Conservation (phyloP, 225 moss, liverwort and hornwort species). For the Climacium dendroides region DNA sequence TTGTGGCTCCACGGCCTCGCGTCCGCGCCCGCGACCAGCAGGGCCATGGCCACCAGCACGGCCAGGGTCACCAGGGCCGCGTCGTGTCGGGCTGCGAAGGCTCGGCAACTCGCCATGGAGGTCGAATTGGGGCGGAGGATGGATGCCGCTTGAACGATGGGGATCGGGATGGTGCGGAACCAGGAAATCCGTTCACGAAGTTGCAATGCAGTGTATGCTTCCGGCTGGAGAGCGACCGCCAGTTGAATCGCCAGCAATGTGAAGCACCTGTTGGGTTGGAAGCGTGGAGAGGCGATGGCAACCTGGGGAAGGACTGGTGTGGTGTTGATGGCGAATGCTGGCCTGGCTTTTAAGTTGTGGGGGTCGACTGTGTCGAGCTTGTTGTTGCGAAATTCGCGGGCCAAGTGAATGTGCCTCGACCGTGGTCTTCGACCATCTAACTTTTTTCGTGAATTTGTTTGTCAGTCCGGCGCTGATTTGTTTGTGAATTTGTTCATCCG, state of each 20-base stretch:
- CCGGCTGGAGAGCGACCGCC: background rate
- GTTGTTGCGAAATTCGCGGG: background rate
- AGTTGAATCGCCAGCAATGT: background rate
- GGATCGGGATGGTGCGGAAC: background rate
- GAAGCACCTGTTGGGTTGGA: background rate
- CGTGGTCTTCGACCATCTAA: background rate
- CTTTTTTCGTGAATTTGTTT: background rate
- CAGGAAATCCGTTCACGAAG: background rate
- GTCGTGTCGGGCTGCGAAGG: background rate
- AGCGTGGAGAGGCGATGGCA: background rate
- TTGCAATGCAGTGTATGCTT: no score
- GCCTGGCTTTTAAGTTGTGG: background rate
- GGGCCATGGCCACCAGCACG: background rate
- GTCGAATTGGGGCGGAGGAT: background rate
- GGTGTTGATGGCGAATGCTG: background rate
- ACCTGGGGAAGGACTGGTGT: background rate
- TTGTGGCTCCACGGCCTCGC: background rate
- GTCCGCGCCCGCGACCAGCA: background rate
- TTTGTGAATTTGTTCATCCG: background rate
- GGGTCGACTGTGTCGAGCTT: background rate
- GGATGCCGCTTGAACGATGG: background rate
- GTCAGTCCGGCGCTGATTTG: background rate
- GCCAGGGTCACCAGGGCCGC: background rate
- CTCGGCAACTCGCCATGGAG: background rate
- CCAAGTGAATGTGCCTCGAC: background rate